phyloP scores from a whole-genome alignment of 106 monocot species.

The Iris macrosiphon region DNA sequence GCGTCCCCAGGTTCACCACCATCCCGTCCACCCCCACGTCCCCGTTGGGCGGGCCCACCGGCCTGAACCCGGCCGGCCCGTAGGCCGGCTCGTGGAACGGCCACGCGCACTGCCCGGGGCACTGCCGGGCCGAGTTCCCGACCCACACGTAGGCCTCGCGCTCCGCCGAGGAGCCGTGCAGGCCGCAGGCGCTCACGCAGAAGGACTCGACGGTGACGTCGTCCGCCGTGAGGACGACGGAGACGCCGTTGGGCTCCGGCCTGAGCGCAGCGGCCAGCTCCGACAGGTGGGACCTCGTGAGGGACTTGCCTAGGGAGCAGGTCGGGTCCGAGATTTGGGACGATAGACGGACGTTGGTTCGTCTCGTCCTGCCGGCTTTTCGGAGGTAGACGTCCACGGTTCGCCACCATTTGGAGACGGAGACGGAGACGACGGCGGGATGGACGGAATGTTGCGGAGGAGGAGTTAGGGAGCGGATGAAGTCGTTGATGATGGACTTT shows the following conservation, averaged over 20 bases:
- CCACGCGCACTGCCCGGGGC: slow-evolving; percentile 40
- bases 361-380: slow-evolving; percentile 8
- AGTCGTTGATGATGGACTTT: slow-evolving; percentile 31
- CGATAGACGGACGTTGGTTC: slow-evolving; percentile 11
- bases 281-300: slow-evolving; percentile 14
- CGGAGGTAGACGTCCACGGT: slow-evolving; percentile 16
- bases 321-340: slow-evolving; percentile 17
- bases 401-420: slow-evolving; percentile 20
- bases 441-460: no score
- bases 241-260: slow-evolving; percentile 6
- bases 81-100: slow-evolving; percentile 22
- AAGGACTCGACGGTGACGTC: slow-evolving; percentile 37
- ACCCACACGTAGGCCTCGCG: slow-evolving; percentile 30
- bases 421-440: background rate
- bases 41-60: slow-evolving; percentile 25
- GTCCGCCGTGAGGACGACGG: slow-evolving; percentile 31
- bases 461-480: slow-evolving; percentile 24
- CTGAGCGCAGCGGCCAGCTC: slow-evolving; percentile 7
- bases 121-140: slow-evolving; percentile 27
- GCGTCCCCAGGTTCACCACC: slow-evolving; percentile 30
- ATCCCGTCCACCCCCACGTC: slow-evolving; percentile 36
- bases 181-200: slow-evolving; percentile 28
- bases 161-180: slow-evolving; percentile 10
- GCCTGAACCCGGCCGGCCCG: background rate
- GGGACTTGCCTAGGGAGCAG: slow-evolving; percentile 24